Evolutionary conservation across 768 basidiomycete genomes (phyloP).

Genomic region (Suillus luteus): DNA sequence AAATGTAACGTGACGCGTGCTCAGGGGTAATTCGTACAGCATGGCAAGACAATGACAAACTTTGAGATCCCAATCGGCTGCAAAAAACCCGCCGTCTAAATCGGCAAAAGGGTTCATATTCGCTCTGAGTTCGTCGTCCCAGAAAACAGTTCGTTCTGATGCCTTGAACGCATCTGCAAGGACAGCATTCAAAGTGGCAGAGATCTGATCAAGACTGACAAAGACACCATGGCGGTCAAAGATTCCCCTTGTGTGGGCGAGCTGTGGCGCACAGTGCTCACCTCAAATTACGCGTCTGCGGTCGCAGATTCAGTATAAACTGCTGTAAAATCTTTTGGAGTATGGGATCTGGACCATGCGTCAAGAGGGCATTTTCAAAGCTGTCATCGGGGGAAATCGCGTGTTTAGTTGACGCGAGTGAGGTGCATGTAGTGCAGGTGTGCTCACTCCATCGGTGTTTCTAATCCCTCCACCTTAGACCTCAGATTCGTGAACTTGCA

Average conservation of each 20-base stretch:
- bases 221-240: slow-evolving; percentile 37
- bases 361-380: slow-evolving; percentile 78
- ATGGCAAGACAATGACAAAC: slow-evolving; percentile 46
- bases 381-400: slow-evolving; percentile 45
- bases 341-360: slow-evolving; percentile 69
- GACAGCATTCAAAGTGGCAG: slow-evolving; percentile 67
- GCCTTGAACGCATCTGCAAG: slow-evolving; percentile 74
- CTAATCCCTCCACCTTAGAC: slow-evolving; percentile 75
- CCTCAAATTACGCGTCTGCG: slow-evolving; percentile 90
- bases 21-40: slow-evolving; percentile 26
- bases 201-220: slow-evolving; percentile 78
- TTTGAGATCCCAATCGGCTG: slow-evolving; percentile 81
- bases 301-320: slow-evolving; percentile 81
- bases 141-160: slow-evolving; percentile 75
- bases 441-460: slow-evolving; percentile 83
- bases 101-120: slow-evolving; percentile 77
- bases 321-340: slow-evolving; percentile 71
- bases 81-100: slow-evolving; percentile 73
- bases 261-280: slow-evolving; percentile 46
- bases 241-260: slow-evolving; percentile 26
- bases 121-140: slow-evolving; percentile 65
- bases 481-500: slow-evolving; percentile 78
- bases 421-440: slow-evolving; percentile 22
- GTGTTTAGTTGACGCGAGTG: slow-evolving; percentile 30
- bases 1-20: slow-evolving; percentile 29